These are phyloP conservation scores for Mortierella sp. DNA, from an alignment of 371 early-diverging fungal genomes.

Conservation along the genomic window DNA sequence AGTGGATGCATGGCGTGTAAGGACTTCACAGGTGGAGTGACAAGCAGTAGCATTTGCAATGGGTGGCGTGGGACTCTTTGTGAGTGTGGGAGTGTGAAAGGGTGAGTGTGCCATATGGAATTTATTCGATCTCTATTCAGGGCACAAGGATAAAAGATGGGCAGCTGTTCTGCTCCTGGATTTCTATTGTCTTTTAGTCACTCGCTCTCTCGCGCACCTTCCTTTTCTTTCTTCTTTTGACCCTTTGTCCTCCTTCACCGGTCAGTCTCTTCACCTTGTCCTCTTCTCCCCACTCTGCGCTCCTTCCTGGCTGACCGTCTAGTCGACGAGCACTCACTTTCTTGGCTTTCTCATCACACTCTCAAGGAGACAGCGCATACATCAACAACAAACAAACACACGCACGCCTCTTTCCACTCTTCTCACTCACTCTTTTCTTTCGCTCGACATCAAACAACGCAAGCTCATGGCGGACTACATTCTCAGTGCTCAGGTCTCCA, in stretches of 20 bases:
- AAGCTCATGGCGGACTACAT: conserved; percentile 57
- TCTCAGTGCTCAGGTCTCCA: conserved; percentile 57
- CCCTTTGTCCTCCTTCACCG: neutral
- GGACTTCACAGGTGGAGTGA: neutral
- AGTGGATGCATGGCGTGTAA: neutral
- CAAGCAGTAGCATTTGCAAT: neutral
- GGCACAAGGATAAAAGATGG: neutral
- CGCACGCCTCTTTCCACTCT: neutral
- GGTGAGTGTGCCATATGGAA: neutral
- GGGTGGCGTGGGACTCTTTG: neutral
- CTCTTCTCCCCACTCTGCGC: neutral
- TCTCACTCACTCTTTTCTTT: neutral
- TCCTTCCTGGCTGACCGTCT: neutral
- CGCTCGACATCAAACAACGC: neutral
- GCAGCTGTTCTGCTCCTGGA: neutral
- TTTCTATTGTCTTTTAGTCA: neutral
- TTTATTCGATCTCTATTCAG: neutral
- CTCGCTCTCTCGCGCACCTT: neutral
- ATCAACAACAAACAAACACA: neutral
- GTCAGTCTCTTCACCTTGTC: neutral
- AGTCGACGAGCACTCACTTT: neutral
- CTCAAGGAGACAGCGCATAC: neutral
- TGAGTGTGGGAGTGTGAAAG: neutral
- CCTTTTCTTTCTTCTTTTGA: too few species aligned
- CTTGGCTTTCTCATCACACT: neutral